A percentile compares a stretch with the other conserved stretches of the same genome.
These are phyloP conservation scores for Cerioporus squamosus DNA, from an alignment of 1,284 basidiomycete species.

Conservation along the genomic window DNA sequence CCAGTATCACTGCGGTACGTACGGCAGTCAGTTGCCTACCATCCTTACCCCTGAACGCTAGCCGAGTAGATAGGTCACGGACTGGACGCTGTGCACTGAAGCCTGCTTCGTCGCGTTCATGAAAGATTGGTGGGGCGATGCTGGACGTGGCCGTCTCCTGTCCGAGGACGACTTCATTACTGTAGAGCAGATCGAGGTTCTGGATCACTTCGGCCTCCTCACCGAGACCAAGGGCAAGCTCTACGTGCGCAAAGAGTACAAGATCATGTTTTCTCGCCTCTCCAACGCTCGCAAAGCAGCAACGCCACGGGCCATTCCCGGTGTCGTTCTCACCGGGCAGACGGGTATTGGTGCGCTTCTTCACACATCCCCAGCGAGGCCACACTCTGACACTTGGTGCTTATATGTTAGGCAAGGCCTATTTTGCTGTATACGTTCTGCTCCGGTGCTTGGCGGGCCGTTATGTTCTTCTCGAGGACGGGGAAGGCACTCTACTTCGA, in stretches of 20 bases:
- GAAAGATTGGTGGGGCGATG: neutral
- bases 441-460: neutral
- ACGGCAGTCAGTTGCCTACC: neutral
- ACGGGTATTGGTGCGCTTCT: neutral
- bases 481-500: too few relatives aligned
- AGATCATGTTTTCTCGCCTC: neutral
- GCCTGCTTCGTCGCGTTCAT: too few relatives aligned
- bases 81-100: too few relatives aligned
- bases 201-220: neutral
- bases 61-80: neutral
- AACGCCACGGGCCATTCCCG: neutral
- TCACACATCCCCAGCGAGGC: neutral
- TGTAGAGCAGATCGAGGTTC: neutral
- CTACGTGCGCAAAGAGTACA: neutral
- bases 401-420: neutral
- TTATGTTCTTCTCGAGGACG: too few relatives aligned
- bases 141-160: neutral
- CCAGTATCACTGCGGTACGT: too few relatives aligned
- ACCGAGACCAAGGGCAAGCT: neutral
- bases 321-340: neutral
- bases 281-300: neutral
- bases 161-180: neutral
- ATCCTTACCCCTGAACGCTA: constrained; percentile 17
- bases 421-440: neutral
- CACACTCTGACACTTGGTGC: neutral